Conservation (phyloP, 179 eudicot species). For the Beta macrorhiza region DNA sequence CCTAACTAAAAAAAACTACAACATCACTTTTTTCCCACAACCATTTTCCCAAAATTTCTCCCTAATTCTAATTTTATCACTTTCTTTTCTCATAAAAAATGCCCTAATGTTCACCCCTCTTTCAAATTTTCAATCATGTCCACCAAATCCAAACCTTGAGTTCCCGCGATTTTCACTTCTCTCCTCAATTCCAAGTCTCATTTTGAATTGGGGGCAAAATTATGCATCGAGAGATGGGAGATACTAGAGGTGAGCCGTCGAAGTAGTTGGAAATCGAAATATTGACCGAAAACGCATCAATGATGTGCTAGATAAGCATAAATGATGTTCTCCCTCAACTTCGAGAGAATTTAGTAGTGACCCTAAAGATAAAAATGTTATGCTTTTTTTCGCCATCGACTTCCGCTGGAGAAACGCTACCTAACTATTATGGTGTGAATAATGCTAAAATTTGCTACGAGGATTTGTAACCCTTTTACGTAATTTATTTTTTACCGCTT, state of each 20-base stretch:
- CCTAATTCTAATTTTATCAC: not conserved
- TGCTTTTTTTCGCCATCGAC: slow-evolving; percentile 33
- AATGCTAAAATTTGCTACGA: slow-evolving; percentile 41
- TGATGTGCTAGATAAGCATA: slow-evolving; percentile 66
- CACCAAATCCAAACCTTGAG: not conserved
- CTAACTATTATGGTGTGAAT: slow-evolving; percentile 30
- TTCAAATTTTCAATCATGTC: slow-evolving; percentile 6
- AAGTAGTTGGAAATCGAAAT: slow-evolving; percentile 26
- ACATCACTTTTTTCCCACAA: not conserved
- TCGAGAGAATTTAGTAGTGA: slow-evolving; percentile 39
- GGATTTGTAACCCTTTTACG: slow-evolving; percentile 36
- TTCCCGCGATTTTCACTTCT: not conserved
- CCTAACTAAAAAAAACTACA: too few species aligned
- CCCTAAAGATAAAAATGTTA: slow-evolving; percentile 47
- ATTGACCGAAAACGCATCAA: slow-evolving; percentile 42
- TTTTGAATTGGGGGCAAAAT: slow-evolving; percentile 5
- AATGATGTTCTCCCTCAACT: slow-evolving; percentile 52
- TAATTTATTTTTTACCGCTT: not conserved
- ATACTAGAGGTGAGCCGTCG: slow-evolving; percentile 18
- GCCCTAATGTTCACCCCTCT: not conserved
- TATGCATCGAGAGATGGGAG: slow-evolving; percentile 22
- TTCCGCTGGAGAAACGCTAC: slow-evolving; percentile 29
- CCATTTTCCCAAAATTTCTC: not conserved
- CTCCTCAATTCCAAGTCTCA: not conserved
- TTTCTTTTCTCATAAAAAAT: not conserved